Percentiles rank a stretch among this genome's conserved stretches.
phyloP scores from a whole-genome alignment of 192 early-diverging fungal species.

The Allomyces macrogynus region DNA sequence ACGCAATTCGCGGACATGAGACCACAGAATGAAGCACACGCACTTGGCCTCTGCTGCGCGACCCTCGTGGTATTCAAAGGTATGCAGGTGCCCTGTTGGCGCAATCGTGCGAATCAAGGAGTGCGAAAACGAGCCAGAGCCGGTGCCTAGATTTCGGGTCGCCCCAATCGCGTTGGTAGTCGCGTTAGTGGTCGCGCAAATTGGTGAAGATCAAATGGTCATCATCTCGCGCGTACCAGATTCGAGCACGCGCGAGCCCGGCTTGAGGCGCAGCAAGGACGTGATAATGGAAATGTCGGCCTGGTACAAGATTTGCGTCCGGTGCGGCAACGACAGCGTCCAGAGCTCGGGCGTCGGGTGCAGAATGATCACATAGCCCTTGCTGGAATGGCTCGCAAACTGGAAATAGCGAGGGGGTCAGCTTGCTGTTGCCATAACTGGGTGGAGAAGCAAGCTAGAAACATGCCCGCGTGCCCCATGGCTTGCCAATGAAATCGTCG shows the following conservation, averaged over 20 bases:
- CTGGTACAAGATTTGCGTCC: constrained; percentile 89
- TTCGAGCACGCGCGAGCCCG: constrained; percentile 71
- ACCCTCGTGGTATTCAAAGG: constrained; percentile 82
- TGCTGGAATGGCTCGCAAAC: constrained; percentile 33
- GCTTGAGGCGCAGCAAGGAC: constrained; percentile 56
- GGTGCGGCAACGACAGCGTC: constrained; percentile 77
- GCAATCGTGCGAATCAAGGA: constrained; percentile 73
- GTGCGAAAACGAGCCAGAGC: constrained; percentile 94
- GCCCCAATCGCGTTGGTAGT: too few relatives aligned
- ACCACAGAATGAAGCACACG: too few relatives aligned
- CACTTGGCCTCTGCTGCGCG: constrained; percentile 19
- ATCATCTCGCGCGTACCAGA: constrained; percentile 24
- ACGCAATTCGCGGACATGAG: too few relatives aligned
- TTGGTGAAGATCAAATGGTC: too few relatives aligned
- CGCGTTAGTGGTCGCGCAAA: too few relatives aligned
- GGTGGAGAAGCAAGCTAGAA: neutral
- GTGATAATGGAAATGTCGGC: constrained; percentile 87
- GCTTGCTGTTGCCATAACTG: neutral
- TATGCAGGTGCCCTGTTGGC: constrained; percentile 70
- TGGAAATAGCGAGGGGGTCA: constrained; percentile 10
- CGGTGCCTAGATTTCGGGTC: constrained; percentile 34
- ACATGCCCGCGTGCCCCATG: constrained; percentile 33
- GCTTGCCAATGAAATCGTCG: constrained; percentile 63
- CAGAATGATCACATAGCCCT: constrained; percentile 64
- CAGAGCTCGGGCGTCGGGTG: constrained; percentile 89